Conservation (phyloP, 345 rosid species). For the Citrus glauca region DNA sequence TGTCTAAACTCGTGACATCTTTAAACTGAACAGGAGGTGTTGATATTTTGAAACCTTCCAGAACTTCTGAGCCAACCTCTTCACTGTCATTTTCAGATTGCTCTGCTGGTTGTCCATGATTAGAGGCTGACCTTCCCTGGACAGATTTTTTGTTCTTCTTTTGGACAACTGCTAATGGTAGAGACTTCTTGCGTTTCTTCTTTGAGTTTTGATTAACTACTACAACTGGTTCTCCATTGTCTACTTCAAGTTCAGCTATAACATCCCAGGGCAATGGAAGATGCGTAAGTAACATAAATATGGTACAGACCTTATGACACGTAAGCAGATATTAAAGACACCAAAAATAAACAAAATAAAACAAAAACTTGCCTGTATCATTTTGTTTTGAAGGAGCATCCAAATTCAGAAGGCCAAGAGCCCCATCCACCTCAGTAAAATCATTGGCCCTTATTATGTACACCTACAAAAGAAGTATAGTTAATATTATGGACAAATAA, state of each 20-base stretch:
- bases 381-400: slow-evolving; percentile 49
- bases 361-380: slow-evolving; percentile 45
- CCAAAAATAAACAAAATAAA: not conserved
- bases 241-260: slow-evolving; percentile 6
- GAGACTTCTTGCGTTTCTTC: slow-evolving; percentile 49
- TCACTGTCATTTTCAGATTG: slow-evolving; percentile 63
- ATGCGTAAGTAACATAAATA: not conserved
- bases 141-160: slow-evolving; percentile 36
- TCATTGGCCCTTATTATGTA: slow-evolving; percentile 58
- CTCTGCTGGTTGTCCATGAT: slow-evolving; percentile 28
- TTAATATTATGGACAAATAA: not conserved
- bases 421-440: slow-evolving; percentile 62
- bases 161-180: slow-evolving; percentile 38
- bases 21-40: slow-evolving; percentile 35
- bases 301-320: slow-evolving; percentile 6
- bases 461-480: slow-evolving; percentile 34
- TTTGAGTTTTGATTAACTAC: slow-evolving; percentile 19
- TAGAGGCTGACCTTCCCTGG: slow-evolving; percentile 23
- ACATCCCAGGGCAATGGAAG: slow-evolving; percentile 10
- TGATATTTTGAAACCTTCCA: slow-evolving; percentile 50
- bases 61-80: slow-evolving; percentile 64
- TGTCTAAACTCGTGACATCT: slow-evolving; percentile 37
- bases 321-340: slow-evolving; percentile 4
- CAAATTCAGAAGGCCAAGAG: slow-evolving; percentile 63
- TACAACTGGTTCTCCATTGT: slow-evolving; percentile 20